Evolutionary conservation across 768 basidiomycete species (phyloP), one percentile per base, ranked within the genome.

Genomic region (Boletellus ananas): DNA sequence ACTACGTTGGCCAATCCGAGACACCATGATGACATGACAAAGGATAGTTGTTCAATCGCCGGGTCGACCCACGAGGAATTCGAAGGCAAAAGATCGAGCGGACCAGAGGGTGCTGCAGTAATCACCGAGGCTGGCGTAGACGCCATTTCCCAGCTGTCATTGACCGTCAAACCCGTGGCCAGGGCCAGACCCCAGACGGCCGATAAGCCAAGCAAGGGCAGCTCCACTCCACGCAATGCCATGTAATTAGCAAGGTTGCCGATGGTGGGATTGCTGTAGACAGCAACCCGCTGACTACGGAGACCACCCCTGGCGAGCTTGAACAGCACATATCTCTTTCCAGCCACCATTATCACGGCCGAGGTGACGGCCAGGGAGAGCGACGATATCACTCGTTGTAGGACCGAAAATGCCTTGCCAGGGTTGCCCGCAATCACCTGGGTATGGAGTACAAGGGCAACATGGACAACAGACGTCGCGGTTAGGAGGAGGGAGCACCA

Each of bases 241-340:
- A 57, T 14, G 27, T 54, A 31, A 14, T 8, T 20, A 10, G 37
- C 50, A 29, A 62, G 41, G 38, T 47, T 54, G 6, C 41, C 51
- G 21, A 62, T 51, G 13, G 55, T 45, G 13, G 49, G 34, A 11
- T 42, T 47, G 33, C 38, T 21, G 25, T 59, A 57, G 16, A 62
- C 12, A 5, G 49, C 51, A 3, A 59, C 47, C 29, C 49, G 50
- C 39, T 37, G 47, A 38, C 57, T 47, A 16, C 43, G 48, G 8
- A 62, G 14, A n/a, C 54, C 57, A 12, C 27, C 51, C 20, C 21
- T 41, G 4, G 42, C 21, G 34, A 58, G 43, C 20, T 51, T 55
- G 51, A 47, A 48, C 31, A 59, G 48, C 9, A 57, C 51, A 25
- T 57, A 60, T 23, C 58, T 50, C n/a, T 51, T 57, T 20, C 60